Base-by-base conservation (phyloP, 2,329 filamentous ascomycete genomes). In the Cadophora gregata region DNA sequence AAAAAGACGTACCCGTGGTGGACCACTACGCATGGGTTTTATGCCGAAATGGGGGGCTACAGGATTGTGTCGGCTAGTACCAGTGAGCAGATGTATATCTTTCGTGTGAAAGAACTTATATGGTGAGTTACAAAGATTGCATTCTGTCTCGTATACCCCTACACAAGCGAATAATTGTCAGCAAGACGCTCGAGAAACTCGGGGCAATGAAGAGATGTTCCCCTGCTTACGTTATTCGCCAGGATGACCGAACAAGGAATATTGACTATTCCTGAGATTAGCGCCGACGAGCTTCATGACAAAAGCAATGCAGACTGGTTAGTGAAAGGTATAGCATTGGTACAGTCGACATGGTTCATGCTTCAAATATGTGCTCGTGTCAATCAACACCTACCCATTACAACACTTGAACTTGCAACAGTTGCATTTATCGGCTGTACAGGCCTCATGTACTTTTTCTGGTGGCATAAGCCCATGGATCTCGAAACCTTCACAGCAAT, bases 351-450 rank as follows among this genome's bases (percentile, higher is more conserved):
- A 31, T 53, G 50, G 29, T 53, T 53, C 25, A 53, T 53, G 29
- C 50, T 53, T 24, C 50, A 53, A 33, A 53, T 53, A 2, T 55
- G 50, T 33, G 50, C 50, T 55, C 50, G 50, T 9, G 27, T 55
- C 14, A 55, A 55, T 21, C 21, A 31, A n/a, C 50, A n/a, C 50
- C 50, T 55, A 1, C 50, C 50, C 10, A 55, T 31, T 7, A 31
- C 50, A 33, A 55, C 50, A 55, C 50, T 55, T 27, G 50, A 55
- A 33, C 27, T 55, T 31, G 50, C 50, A 33, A 55, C 29, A 31
- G 50, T 31, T 29, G 50, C 50, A n/a, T 55, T 55, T 27, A 55
- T 55, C 25, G 50, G 50, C 4, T 55, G 50, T 19, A 55, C 50
- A n/a, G 50, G 27, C 27, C 27, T 33, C 5, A 55, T 55, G 25